Evolutionary conservation across 768 basidiomycete species (phyloP).

Genomic region (Amanita subjunquillea): DNA sequence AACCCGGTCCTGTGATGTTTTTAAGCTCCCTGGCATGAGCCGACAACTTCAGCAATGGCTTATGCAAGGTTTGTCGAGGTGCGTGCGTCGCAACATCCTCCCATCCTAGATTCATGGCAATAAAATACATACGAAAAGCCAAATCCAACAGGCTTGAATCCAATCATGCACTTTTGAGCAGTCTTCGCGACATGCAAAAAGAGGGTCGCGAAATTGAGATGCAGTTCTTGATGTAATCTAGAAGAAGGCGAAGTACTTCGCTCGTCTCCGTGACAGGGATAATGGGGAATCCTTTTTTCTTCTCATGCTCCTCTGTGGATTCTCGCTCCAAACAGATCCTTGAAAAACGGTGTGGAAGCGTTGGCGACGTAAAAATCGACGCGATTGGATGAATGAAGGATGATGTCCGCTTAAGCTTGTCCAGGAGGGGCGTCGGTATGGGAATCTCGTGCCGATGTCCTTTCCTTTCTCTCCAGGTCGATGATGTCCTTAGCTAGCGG

Average conservation of each 20-base stretch:
- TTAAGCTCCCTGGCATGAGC: neutral
- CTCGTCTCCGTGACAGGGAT: slow-evolving; percentile 9
- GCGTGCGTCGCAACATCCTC: neutral
- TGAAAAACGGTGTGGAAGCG: slow-evolving; percentile 18
- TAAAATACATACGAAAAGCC: neutral
- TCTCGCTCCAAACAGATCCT: slow-evolving; percentile 18
- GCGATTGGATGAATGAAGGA: slow-evolving; percentile 17
- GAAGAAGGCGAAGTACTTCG: slow-evolving; percentile 6
- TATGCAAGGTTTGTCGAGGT: neutral
- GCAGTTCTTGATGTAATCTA: neutral
- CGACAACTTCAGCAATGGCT: neutral
- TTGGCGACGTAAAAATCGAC: slow-evolving; percentile 19
- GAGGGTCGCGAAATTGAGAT: neutral
- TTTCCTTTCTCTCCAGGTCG: neutral
- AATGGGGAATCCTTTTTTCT: neutral
- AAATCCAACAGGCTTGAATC: neutral
- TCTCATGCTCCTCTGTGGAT: neutral
- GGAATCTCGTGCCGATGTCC: neutral
- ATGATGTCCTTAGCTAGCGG: neutral
- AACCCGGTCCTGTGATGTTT: neutral
- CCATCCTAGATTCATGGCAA: neutral
- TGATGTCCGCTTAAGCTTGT: slow-evolving; percentile 9
- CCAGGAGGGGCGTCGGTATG: neutral
- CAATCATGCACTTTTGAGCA: neutral
- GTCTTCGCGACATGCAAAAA: neutral